Evolutionary conservation across 164 flowering plant genomes (phyloP).

Genomic region (Hamamelis virginiana): DNA sequence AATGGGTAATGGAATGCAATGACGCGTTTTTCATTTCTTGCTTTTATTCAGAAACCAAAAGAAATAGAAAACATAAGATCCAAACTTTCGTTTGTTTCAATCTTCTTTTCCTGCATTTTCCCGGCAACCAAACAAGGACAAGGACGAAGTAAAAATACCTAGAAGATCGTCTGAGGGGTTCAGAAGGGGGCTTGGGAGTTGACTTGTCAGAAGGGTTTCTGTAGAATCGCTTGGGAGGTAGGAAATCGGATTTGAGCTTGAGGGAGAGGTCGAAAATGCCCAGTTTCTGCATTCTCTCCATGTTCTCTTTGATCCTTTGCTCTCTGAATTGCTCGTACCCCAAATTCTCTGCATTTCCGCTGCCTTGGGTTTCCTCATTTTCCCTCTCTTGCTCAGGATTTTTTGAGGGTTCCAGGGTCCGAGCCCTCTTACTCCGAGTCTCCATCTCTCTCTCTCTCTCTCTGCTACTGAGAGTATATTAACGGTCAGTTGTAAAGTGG

Average conservation of each 20-base stretch:
- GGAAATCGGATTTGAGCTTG: too few species aligned
- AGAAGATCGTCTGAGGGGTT: slow-evolving; percentile 23
- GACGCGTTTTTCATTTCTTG: too few species aligned
- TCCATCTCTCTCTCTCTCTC: background rate
- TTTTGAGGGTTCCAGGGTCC: background rate
- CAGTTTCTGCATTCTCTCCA: slow-evolving; percentile 29
- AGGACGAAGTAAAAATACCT: slow-evolving; percentile 10
- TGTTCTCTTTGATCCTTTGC: slow-evolving; percentile 22
- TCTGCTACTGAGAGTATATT: background rate
- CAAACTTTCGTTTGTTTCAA: too few species aligned
- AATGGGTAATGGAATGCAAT: too few species aligned
- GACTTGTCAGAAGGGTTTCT: slow-evolving; percentile 4
- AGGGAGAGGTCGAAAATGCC: slow-evolving; percentile 34
- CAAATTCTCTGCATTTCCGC: background rate
- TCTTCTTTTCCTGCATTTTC: background rate
- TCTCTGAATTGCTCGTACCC: slow-evolving; percentile 26
- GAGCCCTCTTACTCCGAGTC: background rate
- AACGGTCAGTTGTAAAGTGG: slow-evolving; percentile 7
- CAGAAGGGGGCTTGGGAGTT: background rate
- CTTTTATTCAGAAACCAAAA: too few species aligned
- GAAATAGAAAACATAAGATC: background rate
- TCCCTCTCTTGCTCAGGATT: background rate
- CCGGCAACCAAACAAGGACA: background rate
- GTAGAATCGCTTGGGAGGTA: slow-evolving; percentile 6
- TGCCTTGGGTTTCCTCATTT: background rate